phyloP scores from a whole-genome alignment of 305 asterid genomes.

The Fraxinus ornus region DNA sequence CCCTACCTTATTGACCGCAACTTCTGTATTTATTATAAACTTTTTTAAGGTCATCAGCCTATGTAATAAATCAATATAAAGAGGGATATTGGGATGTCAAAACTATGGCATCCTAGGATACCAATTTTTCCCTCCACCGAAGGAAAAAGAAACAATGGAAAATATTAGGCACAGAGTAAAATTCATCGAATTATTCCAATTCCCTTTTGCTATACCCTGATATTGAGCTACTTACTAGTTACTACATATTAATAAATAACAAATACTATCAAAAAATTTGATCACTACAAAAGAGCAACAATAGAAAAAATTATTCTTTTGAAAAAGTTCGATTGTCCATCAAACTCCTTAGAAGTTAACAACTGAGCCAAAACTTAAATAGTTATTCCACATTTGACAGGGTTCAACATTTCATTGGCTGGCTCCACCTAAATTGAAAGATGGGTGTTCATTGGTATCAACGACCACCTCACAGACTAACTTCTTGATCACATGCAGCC shows the following conservation, averaged over 20 bases:
- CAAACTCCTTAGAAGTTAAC: not conserved
- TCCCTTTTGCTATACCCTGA: not conserved
- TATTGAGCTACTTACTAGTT: conserved; percentile 7
- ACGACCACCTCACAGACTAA: not conserved
- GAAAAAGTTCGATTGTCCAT: not conserved
- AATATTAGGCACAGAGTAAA: not conserved
- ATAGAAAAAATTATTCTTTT: not conserved
- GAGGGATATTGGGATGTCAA: not conserved
- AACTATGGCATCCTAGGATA: not conserved
- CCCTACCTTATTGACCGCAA: too few species aligned
- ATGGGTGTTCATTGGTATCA: not conserved
- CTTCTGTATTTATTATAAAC: not conserved
- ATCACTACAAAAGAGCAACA: not conserved
- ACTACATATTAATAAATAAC: not conserved
- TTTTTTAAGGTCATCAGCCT: not conserved
- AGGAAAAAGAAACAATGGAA: not conserved
- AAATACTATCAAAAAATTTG: too few species aligned
- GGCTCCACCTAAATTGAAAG: not conserved
- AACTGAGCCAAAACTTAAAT: not conserved
- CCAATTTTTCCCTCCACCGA: not conserved
- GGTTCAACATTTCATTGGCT: not conserved
- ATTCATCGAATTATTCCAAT: too few species aligned
- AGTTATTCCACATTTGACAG: not conserved
- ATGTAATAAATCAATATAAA: not conserved
- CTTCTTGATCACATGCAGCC: not conserved